Base-by-base conservation (phyloP, 2,329 filamentous ascomycete species). In the Hymenoscyphus albidus region DNA sequence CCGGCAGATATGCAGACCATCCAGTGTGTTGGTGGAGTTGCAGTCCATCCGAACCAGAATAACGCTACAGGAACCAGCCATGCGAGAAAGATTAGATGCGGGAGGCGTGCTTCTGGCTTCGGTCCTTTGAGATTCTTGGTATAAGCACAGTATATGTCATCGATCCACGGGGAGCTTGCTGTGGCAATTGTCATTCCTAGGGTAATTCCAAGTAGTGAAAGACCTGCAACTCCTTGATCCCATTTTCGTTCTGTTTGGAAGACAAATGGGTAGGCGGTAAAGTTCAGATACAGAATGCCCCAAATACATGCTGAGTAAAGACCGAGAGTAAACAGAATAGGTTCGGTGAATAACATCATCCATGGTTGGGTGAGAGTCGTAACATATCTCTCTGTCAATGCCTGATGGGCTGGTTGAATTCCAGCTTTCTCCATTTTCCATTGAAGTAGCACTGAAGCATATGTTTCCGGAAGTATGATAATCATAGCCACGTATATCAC, bases 31-130 rank as follows among this genome's bases (percentile, higher is more conserved):
- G 77, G 83, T 2, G 86, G 77, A 74, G 87, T 92, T 16, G 89
- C 89, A 2, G 90, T 92, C 90, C 92, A 96, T 9, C 86, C 91
- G 78, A 96, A 96, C 79, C 91, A 92, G 76, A 97, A 96, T 18
- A 97, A 78, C 12, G 91, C 91, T 62, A 90, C 80, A 4, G 92
- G 91, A 55, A 94, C 90, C 10, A 96, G 77, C 48, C 92, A 77
- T 0, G 87, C 87, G n/a, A 92, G 93, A 7, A 82, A 74, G 62
- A 92, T 88, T 38, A 87, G 85, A 32, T 90, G 86, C 3, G 91
- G 90, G 55, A 97, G 83, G 66, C 92, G 87, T 78, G 89, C 95
- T 78, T 97, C 93, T 16, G 93, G 93, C 80, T 96, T 91, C 63
- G 86, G 88, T 61, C 83, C 79, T 27, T 27, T 27, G 62, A 42